These are phyloP conservation scores for Pseudoneurospora amorphoporcata DNA, from an alignment of 495 filamentous ascomycete genomes.

Conservation along the genomic window DNA sequence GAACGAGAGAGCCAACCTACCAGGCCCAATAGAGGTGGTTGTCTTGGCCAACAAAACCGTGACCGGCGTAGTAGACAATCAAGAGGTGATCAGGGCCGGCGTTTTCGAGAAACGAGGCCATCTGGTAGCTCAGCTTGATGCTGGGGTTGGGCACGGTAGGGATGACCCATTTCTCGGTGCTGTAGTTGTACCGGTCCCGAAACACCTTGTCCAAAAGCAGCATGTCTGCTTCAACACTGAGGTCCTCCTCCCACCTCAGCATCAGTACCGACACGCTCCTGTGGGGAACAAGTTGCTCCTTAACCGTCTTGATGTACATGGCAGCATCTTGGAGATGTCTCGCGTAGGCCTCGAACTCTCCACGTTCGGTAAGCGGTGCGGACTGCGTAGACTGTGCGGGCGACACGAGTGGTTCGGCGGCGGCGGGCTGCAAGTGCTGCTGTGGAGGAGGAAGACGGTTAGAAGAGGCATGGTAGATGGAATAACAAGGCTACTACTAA, in stretches of 20 bases:
- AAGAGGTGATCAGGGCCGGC: constrained; percentile 43
- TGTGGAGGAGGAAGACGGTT: neutral
- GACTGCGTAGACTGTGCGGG: constrained; percentile 10
- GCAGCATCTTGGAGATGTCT: constrained; percentile 49
- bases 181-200: constrained; percentile 42
- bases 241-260: constrained; percentile 46
- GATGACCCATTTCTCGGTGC: constrained; percentile 42
- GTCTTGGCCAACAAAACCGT: constrained; percentile 39
- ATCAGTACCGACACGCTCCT: constrained; percentile 42
- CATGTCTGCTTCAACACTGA: constrained; percentile 37
- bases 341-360: constrained; percentile 48
- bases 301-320: constrained; percentile 43
- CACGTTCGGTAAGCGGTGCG: constrained; percentile 28
- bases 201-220: constrained; percentile 39
- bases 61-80: constrained; percentile 48
- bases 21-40: constrained; percentile 46
- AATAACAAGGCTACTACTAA: constrained; percentile 5
- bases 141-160: constrained; percentile 39
- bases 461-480: neutral
- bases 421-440: constrained; percentile 13
- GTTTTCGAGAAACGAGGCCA: constrained; percentile 40
- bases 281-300: constrained; percentile 28
- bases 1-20: constrained; percentile 25
- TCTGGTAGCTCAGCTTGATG: constrained; percentile 42
- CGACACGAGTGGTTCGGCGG: constrained; percentile 13